A percentile compares a stretch with the other conserved stretches of the same genome.
Conservation (phyloP, 2,329 filamentous ascomycete species). For the Pseudocercospora eumusae region DNA sequence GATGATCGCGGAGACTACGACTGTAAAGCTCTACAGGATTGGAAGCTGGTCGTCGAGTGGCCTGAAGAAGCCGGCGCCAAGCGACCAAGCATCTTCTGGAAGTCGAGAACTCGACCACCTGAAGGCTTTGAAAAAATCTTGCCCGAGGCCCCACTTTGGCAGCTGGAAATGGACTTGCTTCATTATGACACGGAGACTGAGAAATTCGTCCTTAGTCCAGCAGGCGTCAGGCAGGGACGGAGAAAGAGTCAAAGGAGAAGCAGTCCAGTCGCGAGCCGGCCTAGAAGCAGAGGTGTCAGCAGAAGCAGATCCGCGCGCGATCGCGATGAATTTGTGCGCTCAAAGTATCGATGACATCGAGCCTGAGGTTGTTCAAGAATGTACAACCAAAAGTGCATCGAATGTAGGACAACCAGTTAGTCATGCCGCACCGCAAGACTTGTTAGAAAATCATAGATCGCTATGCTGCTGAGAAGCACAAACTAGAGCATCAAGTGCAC, state of each 20-base stretch:
- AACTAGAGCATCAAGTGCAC: too few species aligned
- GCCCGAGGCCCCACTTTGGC: constrained; percentile 50
- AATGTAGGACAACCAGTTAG: too few species aligned
- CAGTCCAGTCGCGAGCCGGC: constrained; percentile 5
- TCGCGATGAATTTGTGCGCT: not conserved
- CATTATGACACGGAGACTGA: constrained; percentile 47
- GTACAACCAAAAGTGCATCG: too few species aligned
- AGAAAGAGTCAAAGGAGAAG: constrained; percentile 24
- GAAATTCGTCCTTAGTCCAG: constrained; percentile 41
- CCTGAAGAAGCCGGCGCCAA: constrained; percentile 36
- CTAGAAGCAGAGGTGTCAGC: constrained; percentile 1
- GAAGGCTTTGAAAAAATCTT: constrained; percentile 44
- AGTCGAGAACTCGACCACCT: constrained; percentile 40
- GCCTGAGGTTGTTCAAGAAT: too few species aligned
- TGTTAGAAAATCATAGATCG: too few species aligned
- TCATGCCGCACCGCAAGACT: too few species aligned
- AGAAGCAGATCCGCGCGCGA: constrained; percentile 1
- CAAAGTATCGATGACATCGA: constrained; percentile 1
- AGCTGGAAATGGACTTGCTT: constrained; percentile 47
- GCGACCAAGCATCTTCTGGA: constrained; percentile 48
- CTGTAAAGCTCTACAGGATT: constrained; percentile 47
- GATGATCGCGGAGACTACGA: constrained; percentile 51
- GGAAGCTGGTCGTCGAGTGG: constrained; percentile 52
- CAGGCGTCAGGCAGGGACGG: constrained; percentile 21
- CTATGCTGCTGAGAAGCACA: too few species aligned